phyloP scores from a whole-genome alignment of 2,329 filamentous ascomycete species.

The Sporothrix curviconia region DNA sequence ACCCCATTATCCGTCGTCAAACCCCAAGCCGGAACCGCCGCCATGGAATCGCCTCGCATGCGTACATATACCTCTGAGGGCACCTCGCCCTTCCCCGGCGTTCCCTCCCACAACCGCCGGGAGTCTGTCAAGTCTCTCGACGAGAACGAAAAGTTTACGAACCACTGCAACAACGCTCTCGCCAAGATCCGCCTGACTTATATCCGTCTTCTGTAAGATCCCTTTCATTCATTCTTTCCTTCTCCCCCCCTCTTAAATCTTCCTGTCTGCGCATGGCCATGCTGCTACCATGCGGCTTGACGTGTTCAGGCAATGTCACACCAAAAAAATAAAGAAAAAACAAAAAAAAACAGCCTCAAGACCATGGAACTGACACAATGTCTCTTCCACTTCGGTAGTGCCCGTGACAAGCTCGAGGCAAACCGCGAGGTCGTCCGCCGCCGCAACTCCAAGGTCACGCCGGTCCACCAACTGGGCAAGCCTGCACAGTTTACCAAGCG shows the following conservation, averaged over 20 bases:
- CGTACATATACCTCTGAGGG: constrained; percentile 13
- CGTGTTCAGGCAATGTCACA: not conserved
- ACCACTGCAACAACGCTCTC: constrained; percentile 36
- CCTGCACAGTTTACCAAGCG: constrained; percentile 28
- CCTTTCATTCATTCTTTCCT: not conserved
- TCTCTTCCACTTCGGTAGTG: constrained; percentile 8
- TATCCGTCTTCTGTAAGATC: constrained; percentile 20
- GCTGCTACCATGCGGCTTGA: not conserved
- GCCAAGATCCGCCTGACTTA: constrained; percentile 43
- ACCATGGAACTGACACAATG: not conserved
- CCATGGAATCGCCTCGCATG: constrained; percentile 5
- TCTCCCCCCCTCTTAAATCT: not conserved
- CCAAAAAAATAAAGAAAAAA: not conserved
- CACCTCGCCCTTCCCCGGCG: constrained; percentile 7
- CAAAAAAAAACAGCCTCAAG: not conserved
- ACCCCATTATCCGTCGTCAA: not conserved
- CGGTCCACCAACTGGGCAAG: constrained; percentile 16
- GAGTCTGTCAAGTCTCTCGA: constrained; percentile 15
- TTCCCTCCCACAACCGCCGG: not conserved
- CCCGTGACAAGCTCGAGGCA: constrained; percentile 17
- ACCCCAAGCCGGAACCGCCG: not conserved
- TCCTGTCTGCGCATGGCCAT: not conserved
- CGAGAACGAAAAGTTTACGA: constrained; percentile 30
- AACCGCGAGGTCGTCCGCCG: constrained; percentile 21
- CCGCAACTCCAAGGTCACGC: constrained; percentile 22